Evolutionary conservation across 441 rosid species (phyloP).

Genomic region (Populus trichocarpa): DNA sequence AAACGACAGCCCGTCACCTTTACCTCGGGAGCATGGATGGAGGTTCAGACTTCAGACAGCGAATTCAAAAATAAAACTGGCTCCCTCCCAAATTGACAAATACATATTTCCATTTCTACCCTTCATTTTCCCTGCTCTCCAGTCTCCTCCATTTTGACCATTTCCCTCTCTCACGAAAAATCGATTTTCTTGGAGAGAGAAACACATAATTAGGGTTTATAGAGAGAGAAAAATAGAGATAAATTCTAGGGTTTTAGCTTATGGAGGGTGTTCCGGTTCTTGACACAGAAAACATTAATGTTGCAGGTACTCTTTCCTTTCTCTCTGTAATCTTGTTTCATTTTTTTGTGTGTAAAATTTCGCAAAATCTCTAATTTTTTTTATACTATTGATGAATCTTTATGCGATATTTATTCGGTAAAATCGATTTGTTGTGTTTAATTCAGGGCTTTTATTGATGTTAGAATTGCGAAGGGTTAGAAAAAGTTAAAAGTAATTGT

Average conservation of each 20-base stretch:
- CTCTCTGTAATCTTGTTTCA: not conserved
- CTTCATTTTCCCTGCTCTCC: not conserved
- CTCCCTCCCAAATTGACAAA: not conserved
- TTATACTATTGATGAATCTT: not conserved
- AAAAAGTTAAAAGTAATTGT: not conserved
- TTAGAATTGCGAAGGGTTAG: not conserved
- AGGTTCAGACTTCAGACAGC: not conserved
- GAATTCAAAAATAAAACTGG: not conserved
- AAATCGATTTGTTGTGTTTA: not conserved
- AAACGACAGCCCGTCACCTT: not conserved
- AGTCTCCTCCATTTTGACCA: not conserved
- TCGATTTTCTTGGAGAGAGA: not conserved
- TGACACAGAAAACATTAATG: not conserved
- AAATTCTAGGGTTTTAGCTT: conserved; percentile 7
- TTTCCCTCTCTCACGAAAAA: not conserved
- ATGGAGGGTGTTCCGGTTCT: conserved; percentile 20
- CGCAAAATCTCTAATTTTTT: not conserved
- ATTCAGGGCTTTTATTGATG: not conserved
- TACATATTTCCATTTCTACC: not conserved
- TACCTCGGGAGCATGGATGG: not conserved
- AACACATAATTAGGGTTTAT: not conserved
- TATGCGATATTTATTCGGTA: not conserved
- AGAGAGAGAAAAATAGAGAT: not conserved
- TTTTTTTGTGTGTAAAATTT: not conserved
- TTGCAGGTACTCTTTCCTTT: conserved; percentile 20